These are phyloP conservation scores for Nevesoporus exiguus DNA, from an alignment of 768 basidiomycete genomes.

Conservation along the genomic window DNA sequence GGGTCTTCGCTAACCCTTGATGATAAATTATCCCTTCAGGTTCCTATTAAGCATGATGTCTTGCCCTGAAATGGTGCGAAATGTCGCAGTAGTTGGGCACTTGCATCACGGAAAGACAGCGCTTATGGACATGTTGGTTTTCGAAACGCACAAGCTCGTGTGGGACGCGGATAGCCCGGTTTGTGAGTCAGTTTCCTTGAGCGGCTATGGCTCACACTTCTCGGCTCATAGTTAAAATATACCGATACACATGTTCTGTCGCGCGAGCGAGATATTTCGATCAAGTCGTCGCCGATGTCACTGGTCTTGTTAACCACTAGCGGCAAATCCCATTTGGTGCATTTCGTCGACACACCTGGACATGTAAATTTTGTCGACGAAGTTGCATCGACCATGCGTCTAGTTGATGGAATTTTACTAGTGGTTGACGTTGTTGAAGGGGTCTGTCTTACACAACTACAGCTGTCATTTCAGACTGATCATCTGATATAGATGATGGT, in stretches of 20 bases:
- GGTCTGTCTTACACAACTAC: conserved; percentile 44
- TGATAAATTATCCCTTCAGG: conserved; percentile 41
- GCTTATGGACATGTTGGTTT: conserved; percentile 94
- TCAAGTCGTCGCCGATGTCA: conserved; percentile 97
- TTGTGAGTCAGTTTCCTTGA: conserved; percentile 29
- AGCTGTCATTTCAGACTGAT: conserved; percentile 11
- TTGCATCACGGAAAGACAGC: conserved; percentile 98
- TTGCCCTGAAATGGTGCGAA: conserved; percentile 93
- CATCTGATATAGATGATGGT: conserved; percentile 70
- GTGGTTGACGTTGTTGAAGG: conserved; percentile 99
- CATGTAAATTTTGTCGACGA: conserved; percentile 99
- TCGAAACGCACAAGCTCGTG: conserved; percentile 91
- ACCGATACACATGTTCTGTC: conserved; percentile 94
- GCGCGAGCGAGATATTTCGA: conserved; percentile 84
- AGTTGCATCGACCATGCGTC: conserved; percentile 80
- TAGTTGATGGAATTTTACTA: conserved; percentile 87
- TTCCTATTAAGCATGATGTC: conserved; percentile 89
- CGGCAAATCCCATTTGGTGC: conserved; percentile 91
- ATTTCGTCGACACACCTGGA: conserved; percentile 95
- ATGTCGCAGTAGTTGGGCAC: conserved; percentile 94
- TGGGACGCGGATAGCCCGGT: conserved; percentile 94
- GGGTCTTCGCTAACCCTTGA: conserved; percentile 3
- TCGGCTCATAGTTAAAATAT: conserved; percentile 68
- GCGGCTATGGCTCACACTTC: conserved; percentile 21
- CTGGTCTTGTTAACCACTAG: conserved; percentile 78